Percentiles rank a stretch among this genome's conserved stretches.
Evolutionary conservation across 164 flowering plant genomes (phyloP).

Genomic region (Vitis amurensis): DNA sequence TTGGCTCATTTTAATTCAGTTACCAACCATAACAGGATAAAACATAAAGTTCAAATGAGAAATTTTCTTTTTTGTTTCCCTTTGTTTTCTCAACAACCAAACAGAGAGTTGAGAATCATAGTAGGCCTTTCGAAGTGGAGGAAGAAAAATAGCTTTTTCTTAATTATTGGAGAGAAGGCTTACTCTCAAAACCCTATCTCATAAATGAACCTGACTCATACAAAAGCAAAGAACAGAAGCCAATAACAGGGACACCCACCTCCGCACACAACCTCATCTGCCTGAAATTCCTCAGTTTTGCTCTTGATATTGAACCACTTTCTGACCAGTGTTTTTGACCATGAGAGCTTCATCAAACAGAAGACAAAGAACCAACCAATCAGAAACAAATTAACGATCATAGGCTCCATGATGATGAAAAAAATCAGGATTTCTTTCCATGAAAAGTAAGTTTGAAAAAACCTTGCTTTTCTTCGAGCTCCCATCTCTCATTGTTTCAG

Average conservation of each 20-base stretch:
- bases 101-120: neutral
- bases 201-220: neutral
- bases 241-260: slow-evolving; percentile 32
- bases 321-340: slow-evolving; percentile 82
- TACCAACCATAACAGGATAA: neutral
- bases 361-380: slow-evolving; percentile 10
- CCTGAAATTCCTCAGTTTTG: slow-evolving; percentile 71
- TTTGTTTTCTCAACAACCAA: neutral
- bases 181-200: neutral
- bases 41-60: slow-evolving; percentile 13
- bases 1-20: neutral
- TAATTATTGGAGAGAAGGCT: too few species aligned
- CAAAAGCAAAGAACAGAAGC: neutral
- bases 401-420: neutral
- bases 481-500: slow-evolving; percentile 85
- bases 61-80: neutral
- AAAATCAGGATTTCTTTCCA: neutral
- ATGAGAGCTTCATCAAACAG: slow-evolving; percentile 59
- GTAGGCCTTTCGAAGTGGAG: too few species aligned
- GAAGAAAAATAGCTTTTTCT: too few species aligned
- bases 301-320: slow-evolving; percentile 88
- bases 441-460: slow-evolving; percentile 7
- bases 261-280: slow-evolving; percentile 59
- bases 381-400: neutral
- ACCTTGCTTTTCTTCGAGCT: slow-evolving; percentile 92